Percentiles rank a stretch among this genome's conserved stretches.
Conservation (phyloP, 73 alveolate species). For the Stentor coeruleus region DNA sequence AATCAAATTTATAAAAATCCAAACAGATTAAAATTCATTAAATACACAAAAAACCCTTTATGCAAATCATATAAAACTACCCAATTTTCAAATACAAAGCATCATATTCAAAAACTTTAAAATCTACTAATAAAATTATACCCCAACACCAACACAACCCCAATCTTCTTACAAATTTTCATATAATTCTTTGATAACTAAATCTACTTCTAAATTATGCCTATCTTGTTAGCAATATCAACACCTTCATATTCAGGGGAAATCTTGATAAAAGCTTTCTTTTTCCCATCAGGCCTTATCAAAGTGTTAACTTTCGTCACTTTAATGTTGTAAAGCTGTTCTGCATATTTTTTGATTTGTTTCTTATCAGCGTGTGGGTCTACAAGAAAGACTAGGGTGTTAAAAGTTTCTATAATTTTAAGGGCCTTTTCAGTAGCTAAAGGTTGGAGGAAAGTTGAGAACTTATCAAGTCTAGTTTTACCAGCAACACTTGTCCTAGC, state of each 20-base stretch:
- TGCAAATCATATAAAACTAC: too few relatives aligned
- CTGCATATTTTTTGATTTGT: constrained; percentile 52
- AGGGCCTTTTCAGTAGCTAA: constrained; percentile 55
- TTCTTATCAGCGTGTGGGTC: constrained; percentile 50
- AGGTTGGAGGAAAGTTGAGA: constrained; percentile 50
- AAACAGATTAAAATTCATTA: too few relatives aligned
- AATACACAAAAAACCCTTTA: too few relatives aligned
- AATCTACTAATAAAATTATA: too few relatives aligned
- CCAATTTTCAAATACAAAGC: too few relatives aligned
- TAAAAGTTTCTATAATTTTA: constrained; percentile 55
- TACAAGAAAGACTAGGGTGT: constrained; percentile 59
- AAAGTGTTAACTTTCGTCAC: constrained; percentile 53
- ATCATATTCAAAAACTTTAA: too few relatives aligned
- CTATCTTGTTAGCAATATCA: constrained; percentile 60
- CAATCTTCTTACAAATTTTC: too few relatives aligned
- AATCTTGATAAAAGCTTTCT: constrained; percentile 53
- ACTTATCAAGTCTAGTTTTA: constrained; percentile 53
- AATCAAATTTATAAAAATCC: too few relatives aligned
- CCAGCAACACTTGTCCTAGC: constrained; percentile 39
- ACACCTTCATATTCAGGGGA: constrained; percentile 51
- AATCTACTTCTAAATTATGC: constrained; percentile 59
- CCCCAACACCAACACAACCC: too few relatives aligned
- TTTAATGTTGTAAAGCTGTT: constrained; percentile 42
- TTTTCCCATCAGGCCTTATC: constrained; percentile 60
- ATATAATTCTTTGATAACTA: too few relatives aligned